Evolutionary conservation across 177 flowering plant species (phyloP).

Genomic region (Vitis hybrid): DNA sequence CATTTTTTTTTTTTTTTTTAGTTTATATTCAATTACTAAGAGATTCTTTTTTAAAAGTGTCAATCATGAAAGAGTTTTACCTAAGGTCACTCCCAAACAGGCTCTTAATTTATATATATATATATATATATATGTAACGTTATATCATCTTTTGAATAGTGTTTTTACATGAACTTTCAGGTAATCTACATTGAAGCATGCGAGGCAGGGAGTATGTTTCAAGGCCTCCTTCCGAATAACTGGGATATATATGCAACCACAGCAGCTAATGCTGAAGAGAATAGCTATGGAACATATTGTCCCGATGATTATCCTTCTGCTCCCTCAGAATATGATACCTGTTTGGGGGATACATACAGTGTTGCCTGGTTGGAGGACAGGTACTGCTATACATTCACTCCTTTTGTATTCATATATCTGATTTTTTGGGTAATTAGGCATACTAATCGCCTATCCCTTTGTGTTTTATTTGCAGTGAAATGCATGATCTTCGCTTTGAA

Average conservation of each 20-base stretch:
- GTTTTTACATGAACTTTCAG: conserved; percentile 13
- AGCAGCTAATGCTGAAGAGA: conserved; percentile 65
- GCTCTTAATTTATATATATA: too few relatives aligned
- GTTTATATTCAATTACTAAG: too few relatives aligned
- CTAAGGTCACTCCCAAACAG: neutral
- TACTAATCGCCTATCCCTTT: too few relatives aligned
- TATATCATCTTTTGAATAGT: too few relatives aligned
- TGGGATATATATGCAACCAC: conserved; percentile 63
- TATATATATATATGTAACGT: too few relatives aligned
- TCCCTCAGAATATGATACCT: conserved; percentile 45
- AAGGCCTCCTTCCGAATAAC: conserved; percentile 47
- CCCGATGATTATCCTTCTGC: conserved; percentile 44
- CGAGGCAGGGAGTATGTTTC: conserved; percentile 61
- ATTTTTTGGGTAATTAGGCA: neutral
- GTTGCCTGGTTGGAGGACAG: conserved; percentile 80
- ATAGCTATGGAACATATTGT: conserved; percentile 67
- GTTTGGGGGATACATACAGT: conserved; percentile 67
- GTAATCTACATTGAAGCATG: conserved; percentile 57
- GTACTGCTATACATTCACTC: conserved; percentile 5
- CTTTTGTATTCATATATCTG: neutral
- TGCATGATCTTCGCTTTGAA: conserved; percentile 24
- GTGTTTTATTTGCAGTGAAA: conserved; percentile 19
- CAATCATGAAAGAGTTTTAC: too few relatives aligned
- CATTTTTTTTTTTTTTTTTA: too few relatives aligned
- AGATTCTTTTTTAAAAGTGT: too few relatives aligned